These are phyloP conservation scores for Ceratocystis huliohia DNA, from an alignment of 2,329 filamentous ascomycete genomes.

Conservation along the genomic window DNA sequence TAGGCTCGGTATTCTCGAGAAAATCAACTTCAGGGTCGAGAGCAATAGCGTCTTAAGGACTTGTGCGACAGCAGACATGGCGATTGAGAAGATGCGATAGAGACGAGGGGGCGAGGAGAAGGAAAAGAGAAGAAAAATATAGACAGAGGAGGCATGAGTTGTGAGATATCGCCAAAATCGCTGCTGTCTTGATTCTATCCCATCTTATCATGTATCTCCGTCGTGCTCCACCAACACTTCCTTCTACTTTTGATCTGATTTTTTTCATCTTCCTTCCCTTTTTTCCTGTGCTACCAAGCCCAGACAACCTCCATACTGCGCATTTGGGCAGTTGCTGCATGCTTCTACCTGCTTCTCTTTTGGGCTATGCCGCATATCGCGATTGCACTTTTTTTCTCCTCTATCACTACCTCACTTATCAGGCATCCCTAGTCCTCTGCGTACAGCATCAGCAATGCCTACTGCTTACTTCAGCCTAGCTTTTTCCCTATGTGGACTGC, in stretches of 20 bases:
- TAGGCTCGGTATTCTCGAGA: background rate
- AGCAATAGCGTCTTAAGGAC: background rate
- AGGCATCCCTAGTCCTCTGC: background rate
- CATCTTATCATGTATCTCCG: background rate
- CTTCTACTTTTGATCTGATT: background rate
- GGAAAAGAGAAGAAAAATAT: slow-evolving; percentile 1
- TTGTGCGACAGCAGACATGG: background rate
- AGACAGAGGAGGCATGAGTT: background rate
- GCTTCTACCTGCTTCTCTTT: background rate
- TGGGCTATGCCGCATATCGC: background rate
- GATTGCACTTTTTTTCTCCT: background rate
- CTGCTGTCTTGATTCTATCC: background rate
- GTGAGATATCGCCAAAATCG: background rate
- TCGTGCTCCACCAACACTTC: background rate
- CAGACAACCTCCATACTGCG: background rate
- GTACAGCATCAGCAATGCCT: background rate
- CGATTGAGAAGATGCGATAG: background rate
- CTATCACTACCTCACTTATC: background rate
- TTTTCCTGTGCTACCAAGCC: background rate
- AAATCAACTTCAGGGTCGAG: background rate
- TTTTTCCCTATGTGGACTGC: background rate
- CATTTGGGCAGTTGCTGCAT: background rate
- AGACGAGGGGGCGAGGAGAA: background rate
- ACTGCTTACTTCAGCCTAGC: slow-evolving; percentile 4
- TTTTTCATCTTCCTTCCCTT: background rate